Conservation (phyloP, 768 basidiomycete species). For the Tylopilus vinaceipallidus region DNA sequence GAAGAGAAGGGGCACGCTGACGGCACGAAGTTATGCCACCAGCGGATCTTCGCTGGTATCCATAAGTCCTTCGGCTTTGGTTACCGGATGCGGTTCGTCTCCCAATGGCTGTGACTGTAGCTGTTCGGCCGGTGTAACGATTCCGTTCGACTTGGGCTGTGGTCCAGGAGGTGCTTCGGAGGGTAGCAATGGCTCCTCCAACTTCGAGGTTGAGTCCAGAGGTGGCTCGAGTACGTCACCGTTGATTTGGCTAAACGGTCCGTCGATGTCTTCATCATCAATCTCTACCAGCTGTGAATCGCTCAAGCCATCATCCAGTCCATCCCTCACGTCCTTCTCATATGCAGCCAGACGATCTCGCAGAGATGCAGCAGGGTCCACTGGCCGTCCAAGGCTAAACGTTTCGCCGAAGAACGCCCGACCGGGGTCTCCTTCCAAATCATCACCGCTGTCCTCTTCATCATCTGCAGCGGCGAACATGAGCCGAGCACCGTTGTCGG, state of each 20-base stretch:
- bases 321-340: constrained; percentile 48
- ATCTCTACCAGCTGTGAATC: constrained; percentile 30
- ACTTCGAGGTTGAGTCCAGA: constrained; percentile 20
- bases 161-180: constrained; percentile 50
- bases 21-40: constrained; percentile 33
- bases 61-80: constrained; percentile 63
- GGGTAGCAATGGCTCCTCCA: constrained; percentile 22
- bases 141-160: constrained; percentile 46
- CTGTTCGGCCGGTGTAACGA: constrained; percentile 46
- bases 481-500: constrained; percentile 43
- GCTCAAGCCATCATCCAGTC: constrained; percentile 26
- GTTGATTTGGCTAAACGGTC: constrained; percentile 30
- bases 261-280: constrained; percentile 33
- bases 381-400: constrained; percentile 42
- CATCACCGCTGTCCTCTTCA: constrained; percentile 57
- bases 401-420: constrained; percentile 51
- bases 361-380: constrained; percentile 55
- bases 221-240: constrained; percentile 35
- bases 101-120: constrained; percentile 49
- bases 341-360: constrained; percentile 64
- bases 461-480: constrained; percentile 66
- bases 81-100: constrained; percentile 51
- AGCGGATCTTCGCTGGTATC: constrained; percentile 63
- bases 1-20: constrained; percentile 1
- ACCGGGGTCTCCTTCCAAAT: constrained; percentile 33